phyloP scores from a whole-genome alignment of 371 early-diverging fungal species.

The Circinella umbellata region DNA sequence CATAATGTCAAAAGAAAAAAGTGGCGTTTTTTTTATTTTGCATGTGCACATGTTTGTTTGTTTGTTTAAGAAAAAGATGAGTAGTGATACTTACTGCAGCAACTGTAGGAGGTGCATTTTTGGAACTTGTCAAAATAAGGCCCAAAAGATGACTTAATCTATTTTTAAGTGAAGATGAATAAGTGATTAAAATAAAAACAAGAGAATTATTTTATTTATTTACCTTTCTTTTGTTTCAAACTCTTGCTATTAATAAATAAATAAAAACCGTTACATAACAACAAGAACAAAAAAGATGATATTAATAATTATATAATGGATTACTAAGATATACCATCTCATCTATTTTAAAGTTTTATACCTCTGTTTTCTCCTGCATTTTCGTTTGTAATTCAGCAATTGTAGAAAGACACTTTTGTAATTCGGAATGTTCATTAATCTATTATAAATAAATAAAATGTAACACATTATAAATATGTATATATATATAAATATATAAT shows the following conservation, averaged over 20 bases:
- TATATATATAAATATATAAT: too few species aligned
- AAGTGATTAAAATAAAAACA: neutral
- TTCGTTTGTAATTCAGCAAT: conserved; percentile 81
- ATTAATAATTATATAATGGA: too few species aligned
- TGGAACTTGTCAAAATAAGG: conserved; percentile 41
- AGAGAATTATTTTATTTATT: neutral
- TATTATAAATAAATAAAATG: conserved; percentile 1
- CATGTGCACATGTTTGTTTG: neutral
- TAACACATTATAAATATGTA: too few species aligned
- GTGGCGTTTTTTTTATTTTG: neutral
- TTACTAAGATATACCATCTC: too few species aligned
- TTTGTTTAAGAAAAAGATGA: neutral
- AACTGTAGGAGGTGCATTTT: conserved; percentile 16
- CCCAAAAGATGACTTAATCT: conserved; percentile 37
- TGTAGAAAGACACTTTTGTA: conserved; percentile 80
- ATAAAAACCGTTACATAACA: neutral
- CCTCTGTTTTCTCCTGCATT: conserved; percentile 66
- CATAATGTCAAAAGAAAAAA: neutral
- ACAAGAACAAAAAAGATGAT: too few species aligned
- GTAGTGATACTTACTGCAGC: neutral
- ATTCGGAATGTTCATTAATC: conserved; percentile 79
- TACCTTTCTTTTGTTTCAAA: conserved; percentile 42
- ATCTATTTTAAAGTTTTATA: conserved; percentile 14
- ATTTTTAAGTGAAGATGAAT: neutral
- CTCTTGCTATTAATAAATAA: conserved; percentile 28